A percentile compares a stretch with the other conserved stretches of the same genome.
phyloP scores from a whole-genome alignment of 2,329 filamentous ascomycete species.

The Alternaria brassicae region DNA sequence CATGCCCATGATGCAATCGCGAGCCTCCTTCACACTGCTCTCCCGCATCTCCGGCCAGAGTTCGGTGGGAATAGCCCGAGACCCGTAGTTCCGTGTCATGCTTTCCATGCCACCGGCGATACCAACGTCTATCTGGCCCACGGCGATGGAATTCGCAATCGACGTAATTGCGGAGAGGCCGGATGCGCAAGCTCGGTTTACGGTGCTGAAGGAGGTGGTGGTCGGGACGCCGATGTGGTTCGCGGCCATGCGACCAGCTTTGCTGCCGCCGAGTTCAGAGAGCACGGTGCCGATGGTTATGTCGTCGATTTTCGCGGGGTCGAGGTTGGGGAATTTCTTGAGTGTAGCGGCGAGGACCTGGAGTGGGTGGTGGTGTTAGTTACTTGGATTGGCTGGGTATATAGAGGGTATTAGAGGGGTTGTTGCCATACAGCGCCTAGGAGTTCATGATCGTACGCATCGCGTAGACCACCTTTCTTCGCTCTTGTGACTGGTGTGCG shows the following conservation, averaged over 20 bases:
- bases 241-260: constrained; percentile 89
- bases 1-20: constrained; percentile 94
- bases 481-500: constrained; percentile 86
- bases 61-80: constrained; percentile 80
- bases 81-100: constrained; percentile 92
- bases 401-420: constrained; percentile 48
- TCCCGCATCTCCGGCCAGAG: constrained; percentile 77
- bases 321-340: constrained; percentile 73
- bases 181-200: constrained; percentile 86
- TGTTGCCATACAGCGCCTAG: constrained; percentile 64
- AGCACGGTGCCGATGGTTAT: constrained; percentile 88
- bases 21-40: constrained; percentile 70
- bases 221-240: constrained; percentile 81
- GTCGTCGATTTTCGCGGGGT: constrained; percentile 75
- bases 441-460: constrained; percentile 90
- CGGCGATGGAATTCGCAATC: constrained; percentile 77
- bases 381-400: too few species aligned
- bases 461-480: constrained; percentile 82
- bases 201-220: constrained; percentile 79
- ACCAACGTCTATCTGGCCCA: constrained; percentile 74
- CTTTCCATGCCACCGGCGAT: constrained; percentile 93
- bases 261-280: constrained; percentile 86
- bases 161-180: constrained; percentile 78
- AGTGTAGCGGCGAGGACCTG: constrained; percentile 71
- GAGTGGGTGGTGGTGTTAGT: neutral